Evolutionary conservation across 768 basidiomycete genomes (phyloP).

Genomic region (Agrocybe pediades): DNA sequence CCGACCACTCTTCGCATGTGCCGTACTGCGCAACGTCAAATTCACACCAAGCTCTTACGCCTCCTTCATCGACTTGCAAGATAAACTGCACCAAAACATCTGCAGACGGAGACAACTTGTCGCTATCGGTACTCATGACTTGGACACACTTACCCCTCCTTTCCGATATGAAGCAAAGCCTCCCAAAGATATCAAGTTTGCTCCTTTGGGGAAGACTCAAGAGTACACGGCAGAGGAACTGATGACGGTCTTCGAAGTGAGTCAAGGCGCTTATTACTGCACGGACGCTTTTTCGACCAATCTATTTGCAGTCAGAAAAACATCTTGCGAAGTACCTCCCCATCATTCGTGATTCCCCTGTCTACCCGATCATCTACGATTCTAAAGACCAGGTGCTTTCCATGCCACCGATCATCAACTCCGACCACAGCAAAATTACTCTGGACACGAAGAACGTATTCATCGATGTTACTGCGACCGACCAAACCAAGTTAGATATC

Average conservation of each 20-base stretch:
- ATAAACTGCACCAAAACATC: slow-evolving; percentile 97
- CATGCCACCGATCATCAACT: slow-evolving; percentile 99
- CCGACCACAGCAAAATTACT: slow-evolving; percentile 95
- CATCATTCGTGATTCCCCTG: slow-evolving; percentile 93
- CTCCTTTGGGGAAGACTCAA: slow-evolving; percentile 78
- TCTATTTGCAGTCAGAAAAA: slow-evolving; percentile 74
- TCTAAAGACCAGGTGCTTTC: slow-evolving; percentile 83
- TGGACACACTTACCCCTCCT: slow-evolving; percentile 85
- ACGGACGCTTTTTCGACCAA: neutral
- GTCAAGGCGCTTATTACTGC: slow-evolving; percentile 11
- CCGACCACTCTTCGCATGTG: slow-evolving; percentile 89
- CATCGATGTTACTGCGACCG: slow-evolving; percentile 96
- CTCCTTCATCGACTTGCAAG: slow-evolving; percentile 99
- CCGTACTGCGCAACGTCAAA: slow-evolving; percentile 85
- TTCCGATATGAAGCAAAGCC: slow-evolving; percentile 85
- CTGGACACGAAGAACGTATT: slow-evolving; percentile 93
- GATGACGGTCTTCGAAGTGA: slow-evolving; percentile 92
- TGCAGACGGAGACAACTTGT: slow-evolving; percentile 89
- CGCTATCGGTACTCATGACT: slow-evolving; percentile 95
- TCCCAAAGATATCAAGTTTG: slow-evolving; percentile 90
- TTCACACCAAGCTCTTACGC: slow-evolving; percentile 90
- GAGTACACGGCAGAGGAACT: slow-evolving; percentile 86
- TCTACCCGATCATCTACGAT: slow-evolving; percentile 98
- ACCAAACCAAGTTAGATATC: slow-evolving; percentile 94
- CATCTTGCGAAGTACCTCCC: slow-evolving; percentile 87